A percentile compares a stretch with the other conserved stretches of the same genome.
Evolutionary conservation across 2,329 filamentous ascomycete species (phyloP).

Genomic region (Coniochaeta sp.): DNA sequence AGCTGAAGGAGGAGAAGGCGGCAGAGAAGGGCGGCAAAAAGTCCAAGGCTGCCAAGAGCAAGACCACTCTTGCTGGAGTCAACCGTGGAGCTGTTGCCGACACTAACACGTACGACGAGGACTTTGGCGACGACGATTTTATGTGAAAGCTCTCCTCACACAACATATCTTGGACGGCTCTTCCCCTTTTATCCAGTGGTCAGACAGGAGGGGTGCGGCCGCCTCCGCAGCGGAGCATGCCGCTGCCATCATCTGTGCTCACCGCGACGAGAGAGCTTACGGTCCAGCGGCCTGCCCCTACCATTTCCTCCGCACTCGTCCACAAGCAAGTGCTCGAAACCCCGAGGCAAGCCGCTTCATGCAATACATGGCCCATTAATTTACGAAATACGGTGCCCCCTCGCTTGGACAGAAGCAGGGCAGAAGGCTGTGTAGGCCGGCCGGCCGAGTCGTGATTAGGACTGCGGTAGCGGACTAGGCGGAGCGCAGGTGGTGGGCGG

Average conservation of each 20-base stretch:
- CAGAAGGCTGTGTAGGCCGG: not conserved
- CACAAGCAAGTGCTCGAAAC: not conserved
- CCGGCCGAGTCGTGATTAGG: not conserved
- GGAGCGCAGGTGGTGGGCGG: not conserved
- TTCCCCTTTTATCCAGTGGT: not conserved
- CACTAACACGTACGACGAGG: constrained; percentile 67
- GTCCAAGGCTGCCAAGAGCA: constrained; percentile 92
- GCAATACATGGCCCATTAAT: not conserved
- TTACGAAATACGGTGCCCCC: not conserved
- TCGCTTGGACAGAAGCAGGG: not conserved
- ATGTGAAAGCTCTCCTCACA: not conserved
- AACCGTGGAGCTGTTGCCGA: constrained; percentile 57
- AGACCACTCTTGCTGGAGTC: constrained; percentile 67
- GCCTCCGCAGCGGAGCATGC: not conserved
- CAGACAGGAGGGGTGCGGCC: not conserved
- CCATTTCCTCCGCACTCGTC: not conserved
- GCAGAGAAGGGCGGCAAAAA: constrained; percentile 95
- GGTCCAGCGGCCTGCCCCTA: not conserved
- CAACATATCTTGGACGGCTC: not conserved
- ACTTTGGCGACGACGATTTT: constrained; percentile 73
- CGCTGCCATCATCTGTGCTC: not conserved
- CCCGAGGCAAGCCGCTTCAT: not conserved
- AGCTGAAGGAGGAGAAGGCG: constrained; percentile 97
- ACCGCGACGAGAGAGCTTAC: not conserved
- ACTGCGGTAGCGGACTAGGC: not conserved